Evolutionary conservation across 495 filamentous ascomycete genomes (phyloP), one percentile per base, ranked within the genome.

Genomic region (Thermothielavioides terrestris): DNA sequence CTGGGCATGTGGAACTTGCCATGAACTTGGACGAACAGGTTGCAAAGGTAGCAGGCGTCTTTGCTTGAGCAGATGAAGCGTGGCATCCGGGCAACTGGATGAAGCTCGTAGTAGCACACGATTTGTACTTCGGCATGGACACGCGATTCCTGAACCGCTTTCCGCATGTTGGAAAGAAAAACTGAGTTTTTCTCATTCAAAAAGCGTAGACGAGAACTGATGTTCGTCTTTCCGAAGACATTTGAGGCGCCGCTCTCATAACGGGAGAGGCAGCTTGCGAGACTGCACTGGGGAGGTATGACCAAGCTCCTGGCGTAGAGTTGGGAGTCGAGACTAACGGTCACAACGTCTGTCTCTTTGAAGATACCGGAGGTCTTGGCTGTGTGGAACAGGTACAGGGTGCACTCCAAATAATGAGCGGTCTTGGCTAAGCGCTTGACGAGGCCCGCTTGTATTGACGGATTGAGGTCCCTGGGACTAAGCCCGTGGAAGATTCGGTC

Each of bases 111-210:
- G 53, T 72, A 60, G 21, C 64, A 67, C 12, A 75, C 50, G 28
- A 77, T 63, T 44, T 76, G 73, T 9, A 77, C 68, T 57, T 77
- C 73, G 26, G 75, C 74, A 49, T 77, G 73, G 21, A 77, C 63
- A 36, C 67, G 71, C 0, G 61, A 62, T 5, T 69, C 58, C 2
- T 26, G 41, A 9, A 68, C 41, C 5, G 46, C 53, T 20, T 55
- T 52, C n/a, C 8, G 52, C 7, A 56, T 18, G 1, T n/a, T 40
- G 8, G 17, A 17, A 2, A 11, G n/a, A 9, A 54, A 50, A 3
- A 20, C 20, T 17, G 27, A 37, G 12, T 51, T 37, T 11, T n/a
- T 21, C 2, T 6, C 36, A 14, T 44, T 31, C 30, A 54, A 14
- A 0, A 8, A 18, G 2, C 10, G 11, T 1, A 44, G 27, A 4